Evolutionary conservation across 2,329 filamentous ascomycete species (phyloP).

Genomic region (Coleophoma crateriformis): DNA sequence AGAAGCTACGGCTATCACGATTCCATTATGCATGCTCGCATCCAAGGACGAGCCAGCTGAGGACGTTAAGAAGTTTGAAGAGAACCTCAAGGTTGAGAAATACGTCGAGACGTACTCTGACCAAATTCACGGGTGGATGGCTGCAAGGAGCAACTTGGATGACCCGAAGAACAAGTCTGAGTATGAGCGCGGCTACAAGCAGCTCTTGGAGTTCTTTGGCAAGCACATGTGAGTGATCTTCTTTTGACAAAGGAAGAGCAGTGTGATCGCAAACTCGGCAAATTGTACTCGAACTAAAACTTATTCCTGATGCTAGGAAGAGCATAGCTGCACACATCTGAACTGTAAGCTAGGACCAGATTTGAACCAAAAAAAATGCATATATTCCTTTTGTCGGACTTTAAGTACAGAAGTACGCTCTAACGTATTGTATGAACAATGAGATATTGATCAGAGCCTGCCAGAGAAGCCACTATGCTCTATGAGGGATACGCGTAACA

Average conservation of each 20-base stretch:
- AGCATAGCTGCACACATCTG: neutral
- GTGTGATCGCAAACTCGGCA: neutral
- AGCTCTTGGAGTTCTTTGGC: slow-evolving; percentile 35
- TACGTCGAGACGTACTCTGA: slow-evolving; percentile 42
- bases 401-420: no score
- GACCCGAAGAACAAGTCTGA: slow-evolving; percentile 38
- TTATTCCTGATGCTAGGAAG: neutral
- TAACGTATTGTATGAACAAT: no score
- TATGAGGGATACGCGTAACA: no score
- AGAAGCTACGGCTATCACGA: slow-evolving; percentile 53
- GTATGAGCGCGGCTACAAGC: slow-evolving; percentile 43
- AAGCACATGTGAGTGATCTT: slow-evolving; percentile 30
- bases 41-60: slow-evolving; percentile 56
- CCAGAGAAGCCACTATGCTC: no score
- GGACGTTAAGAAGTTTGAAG: slow-evolving; percentile 36
- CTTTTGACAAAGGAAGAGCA: neutral
- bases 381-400: no score
- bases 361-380: no score
- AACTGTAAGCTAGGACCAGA: neutral
- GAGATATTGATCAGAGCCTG: no score
- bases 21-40: slow-evolving; percentile 58
- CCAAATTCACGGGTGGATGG: slow-evolving; percentile 57
- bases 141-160: slow-evolving; percentile 41
- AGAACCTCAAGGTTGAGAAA: slow-evolving; percentile 35
- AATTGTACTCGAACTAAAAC: neutral